Evolutionary conservation across 805 yeast species (phyloP), one percentile per base, ranked within the genome.

Genomic region (Ascoidea tarda): DNA sequence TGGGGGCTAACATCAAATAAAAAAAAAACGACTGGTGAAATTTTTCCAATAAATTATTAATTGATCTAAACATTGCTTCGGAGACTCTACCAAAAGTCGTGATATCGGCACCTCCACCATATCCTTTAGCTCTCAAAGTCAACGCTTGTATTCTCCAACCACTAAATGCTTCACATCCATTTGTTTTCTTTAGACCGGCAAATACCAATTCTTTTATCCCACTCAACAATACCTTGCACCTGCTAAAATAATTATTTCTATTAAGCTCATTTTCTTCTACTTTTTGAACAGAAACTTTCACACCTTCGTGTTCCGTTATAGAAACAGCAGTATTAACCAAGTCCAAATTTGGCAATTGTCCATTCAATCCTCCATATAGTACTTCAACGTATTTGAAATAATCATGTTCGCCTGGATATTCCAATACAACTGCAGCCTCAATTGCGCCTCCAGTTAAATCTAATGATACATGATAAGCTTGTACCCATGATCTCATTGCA

Each of bases 11-110:
- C 68, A 93, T 65, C 58, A 91, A 73, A 68, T 91, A 93, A 63
- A 90, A 93, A 72, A 93, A 93, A 62, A 89, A 93, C 1, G 96
- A 87, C 67, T 93, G 99, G 67, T 93, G 99, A 67, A 91, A 91
- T 64, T 91, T 95, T 65, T 93, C 99, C 46, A 91, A 71, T 59
- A 93, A 73, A 64, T 93, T 93, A 69, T 93, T 93, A 45, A 93
- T 85, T 0, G 96, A 82, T 55, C 99, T 77, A 63, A 90, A 82
- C 6, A 84, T 71, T 2, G 95, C 87, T 67, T 93, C 99, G 16
- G 88, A 77, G 3, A 91, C 75, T 63, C 98, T 78, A 5, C 98
- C 99, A 64, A 85, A 83, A 32, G 93, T 88, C 1, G 98, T 91
- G 53, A 91, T 81, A 67, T 93, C 98, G 52, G 72, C 73, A 0